Percentiles rank a stretch among this genome's conserved stretches.
Evolutionary conservation across 2,329 filamentous ascomycete genomes (phyloP).

Genomic region (Dendrostoma leiphaemia): DNA sequence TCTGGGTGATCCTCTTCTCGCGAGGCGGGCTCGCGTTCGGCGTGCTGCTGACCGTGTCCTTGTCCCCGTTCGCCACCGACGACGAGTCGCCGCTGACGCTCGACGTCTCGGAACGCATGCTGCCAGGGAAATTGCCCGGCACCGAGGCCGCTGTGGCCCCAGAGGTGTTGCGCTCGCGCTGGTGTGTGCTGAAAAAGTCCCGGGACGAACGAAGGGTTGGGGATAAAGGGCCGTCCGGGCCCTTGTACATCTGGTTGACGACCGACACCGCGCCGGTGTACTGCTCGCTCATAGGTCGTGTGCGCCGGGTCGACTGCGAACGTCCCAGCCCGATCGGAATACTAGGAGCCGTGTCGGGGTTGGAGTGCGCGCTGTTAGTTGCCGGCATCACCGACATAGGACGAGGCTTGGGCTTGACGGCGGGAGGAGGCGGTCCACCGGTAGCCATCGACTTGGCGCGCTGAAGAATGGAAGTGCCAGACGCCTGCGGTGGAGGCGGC

Average conservation of each 20-base stretch:
- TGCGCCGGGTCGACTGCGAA: slow-evolving; percentile 47
- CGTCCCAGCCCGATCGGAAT: slow-evolving; percentile 66
- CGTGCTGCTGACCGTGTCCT: slow-evolving; percentile 47
- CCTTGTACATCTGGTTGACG: slow-evolving; percentile 88
- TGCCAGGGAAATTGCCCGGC: slow-evolving; percentile 65
- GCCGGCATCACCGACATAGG: slow-evolving; percentile 57
- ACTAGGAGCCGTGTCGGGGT: slow-evolving; percentile 72
- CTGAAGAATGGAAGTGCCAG: slow-evolving; percentile 52
- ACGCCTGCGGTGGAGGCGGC: slow-evolving; percentile 64
- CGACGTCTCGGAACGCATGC: slow-evolving; percentile 61
- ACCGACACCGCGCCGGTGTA: slow-evolving; percentile 65
- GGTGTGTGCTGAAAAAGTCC: slow-evolving; percentile 58
- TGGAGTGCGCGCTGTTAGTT: slow-evolving; percentile 40
- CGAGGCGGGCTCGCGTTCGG: slow-evolving; percentile 52
- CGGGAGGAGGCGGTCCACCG: slow-evolving; percentile 26
- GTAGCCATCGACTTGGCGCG: slow-evolving; percentile 61
- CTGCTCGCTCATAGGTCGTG: slow-evolving; percentile 63
- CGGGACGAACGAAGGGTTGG: slow-evolving; percentile 58
- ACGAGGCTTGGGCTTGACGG: slow-evolving; percentile 47
- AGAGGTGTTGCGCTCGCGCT: slow-evolving; percentile 35
- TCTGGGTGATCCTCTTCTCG: slow-evolving; percentile 54
- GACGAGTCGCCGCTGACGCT: slow-evolving; percentile 66
- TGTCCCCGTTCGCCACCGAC: slow-evolving; percentile 37
- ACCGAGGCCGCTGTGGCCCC: slow-evolving; percentile 43
- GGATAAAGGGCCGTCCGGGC: slow-evolving; percentile 63